Evolutionary conservation across 345 rosid species (phyloP).

Genomic region (Lumnitzera racemosa): DNA sequence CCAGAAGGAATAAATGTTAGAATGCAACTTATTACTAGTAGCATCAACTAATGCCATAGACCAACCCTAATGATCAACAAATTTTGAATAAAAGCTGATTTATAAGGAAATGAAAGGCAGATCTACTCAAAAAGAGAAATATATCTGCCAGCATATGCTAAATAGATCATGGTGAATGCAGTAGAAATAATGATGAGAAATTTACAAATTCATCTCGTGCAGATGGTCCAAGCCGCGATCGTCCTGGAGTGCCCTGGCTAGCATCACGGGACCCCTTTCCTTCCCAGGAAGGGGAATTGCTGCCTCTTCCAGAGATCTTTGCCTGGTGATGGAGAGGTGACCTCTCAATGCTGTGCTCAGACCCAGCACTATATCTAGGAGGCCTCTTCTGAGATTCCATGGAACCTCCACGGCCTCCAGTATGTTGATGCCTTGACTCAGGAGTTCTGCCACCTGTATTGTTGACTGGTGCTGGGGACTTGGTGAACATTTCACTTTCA

Average conservation of each 20-base stretch:
- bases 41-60: too few species aligned
- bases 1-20: too few species aligned
- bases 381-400: conserved; percentile 30
- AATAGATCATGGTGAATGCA: background rate
- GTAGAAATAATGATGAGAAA: conserved; percentile 9
- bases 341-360: conserved; percentile 57
- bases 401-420: conserved; percentile 41
- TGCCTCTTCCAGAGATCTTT: conserved; percentile 31
- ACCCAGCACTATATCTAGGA: conserved; percentile 31
- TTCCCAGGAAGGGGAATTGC: conserved; percentile 50
- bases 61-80: too few species aligned
- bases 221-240: conserved; percentile 38
- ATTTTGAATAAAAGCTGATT: too few species aligned
- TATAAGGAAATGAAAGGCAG: too few species aligned
- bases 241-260: conserved; percentile 58
- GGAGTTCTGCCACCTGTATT: conserved; percentile 25
- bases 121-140: too few species aligned
- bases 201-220: conserved; percentile 65
- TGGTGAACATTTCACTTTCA: conserved; percentile 30
- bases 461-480: conserved; percentile 41
- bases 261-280: conserved; percentile 45
- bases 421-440: conserved; percentile 33
- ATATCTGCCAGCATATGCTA: background rate
- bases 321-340: conserved; percentile 72
- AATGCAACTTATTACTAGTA: too few species aligned